Evolutionary conservation across 2,329 filamentous ascomycete genomes (phyloP), one percentile per base, ranked within the genome.

Genomic region (Aschersonia sp.): DNA sequence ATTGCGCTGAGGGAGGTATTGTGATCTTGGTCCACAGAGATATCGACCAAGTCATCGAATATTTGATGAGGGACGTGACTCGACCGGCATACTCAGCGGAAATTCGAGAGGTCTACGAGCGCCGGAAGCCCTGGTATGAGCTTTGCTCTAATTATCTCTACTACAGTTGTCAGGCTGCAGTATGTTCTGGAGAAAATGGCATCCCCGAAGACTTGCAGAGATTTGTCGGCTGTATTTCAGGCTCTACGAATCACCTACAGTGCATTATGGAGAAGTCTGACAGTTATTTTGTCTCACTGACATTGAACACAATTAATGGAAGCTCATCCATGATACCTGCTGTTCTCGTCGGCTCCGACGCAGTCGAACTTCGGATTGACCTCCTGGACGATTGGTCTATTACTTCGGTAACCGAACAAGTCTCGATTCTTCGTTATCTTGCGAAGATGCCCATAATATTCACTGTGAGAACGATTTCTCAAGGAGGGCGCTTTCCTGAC

Each of bases 71-170:
- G 44, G 92, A 98, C 68, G 89, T 94, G 69, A 88, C 85, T 29
- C 79, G 92, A 5, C 92, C 92, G 30, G 91, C 91, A 6, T 97
- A 95, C 60, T 82, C 89, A 4, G 89, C 92, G 55, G 84, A 97
- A 58, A 94, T 96, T 70, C 84, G 88, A 68, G 81, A 80, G 7
- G 91, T 98, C 2, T 98, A 94, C 73, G 70, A 87, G 49, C 83
- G 91, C 47, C 82, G 92, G 40, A 92, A 89, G 63, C 84, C 83
- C 3, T 95, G 87, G 81, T 97, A 88, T 65, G 75, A 86, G 49
- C 80, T 91, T 62, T 97, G 92, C 72, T 96, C 89, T 70, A 98
- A 94, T 61, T 84, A 88, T 57, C 81, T 94, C 56, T 97, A 95
- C 68, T 85, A 91, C 68, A 94, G 86, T 62, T 87, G 88, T 46